Evolutionary conservation across 495 filamentous ascomycete genomes (phyloP).

Genomic region (Chaetomium tenue): DNA sequence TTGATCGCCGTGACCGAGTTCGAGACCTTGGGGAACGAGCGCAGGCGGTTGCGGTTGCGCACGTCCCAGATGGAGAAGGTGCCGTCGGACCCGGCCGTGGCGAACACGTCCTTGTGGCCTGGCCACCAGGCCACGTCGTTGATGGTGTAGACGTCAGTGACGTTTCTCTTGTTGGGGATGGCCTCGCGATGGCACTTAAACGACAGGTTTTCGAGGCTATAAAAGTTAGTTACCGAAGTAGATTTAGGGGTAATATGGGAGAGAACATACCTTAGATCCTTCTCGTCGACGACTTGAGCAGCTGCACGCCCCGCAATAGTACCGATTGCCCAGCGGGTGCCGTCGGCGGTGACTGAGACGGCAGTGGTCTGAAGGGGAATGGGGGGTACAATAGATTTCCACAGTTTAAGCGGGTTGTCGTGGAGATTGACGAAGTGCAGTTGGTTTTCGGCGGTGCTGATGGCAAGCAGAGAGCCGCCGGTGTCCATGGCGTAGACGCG

Average conservation of each 20-base stretch:
- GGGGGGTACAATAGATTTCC: constrained; percentile 78
- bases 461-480: constrained; percentile 70
- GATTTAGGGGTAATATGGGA: background rate
- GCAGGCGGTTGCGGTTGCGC: constrained; percentile 80
- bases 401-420: constrained; percentile 69
- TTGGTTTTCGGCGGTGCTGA: constrained; percentile 83
- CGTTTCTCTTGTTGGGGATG: constrained; percentile 49
- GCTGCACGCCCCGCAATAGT: constrained; percentile 88
- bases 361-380: constrained; percentile 87
- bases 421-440: constrained; percentile 79
- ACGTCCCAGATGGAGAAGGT: constrained; percentile 93
- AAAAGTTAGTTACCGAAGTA: background rate
- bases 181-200: constrained; percentile 92
- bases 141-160: constrained; percentile 78
- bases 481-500: constrained; percentile 87
- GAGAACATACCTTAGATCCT: constrained; percentile 64
- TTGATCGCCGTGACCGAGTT: constrained; percentile 74
- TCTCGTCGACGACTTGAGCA: constrained; percentile 86
- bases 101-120: constrained; percentile 74
- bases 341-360: constrained; percentile 80
- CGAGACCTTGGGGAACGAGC: constrained; percentile 78
- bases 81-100: constrained; percentile 83
- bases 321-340: constrained; percentile 79
- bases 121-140: constrained; percentile 91
- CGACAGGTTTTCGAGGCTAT: constrained; percentile 63